phyloP scores from a whole-genome alignment of 1,139 yeast species.

The Yamadazyma dendronema region DNA sequence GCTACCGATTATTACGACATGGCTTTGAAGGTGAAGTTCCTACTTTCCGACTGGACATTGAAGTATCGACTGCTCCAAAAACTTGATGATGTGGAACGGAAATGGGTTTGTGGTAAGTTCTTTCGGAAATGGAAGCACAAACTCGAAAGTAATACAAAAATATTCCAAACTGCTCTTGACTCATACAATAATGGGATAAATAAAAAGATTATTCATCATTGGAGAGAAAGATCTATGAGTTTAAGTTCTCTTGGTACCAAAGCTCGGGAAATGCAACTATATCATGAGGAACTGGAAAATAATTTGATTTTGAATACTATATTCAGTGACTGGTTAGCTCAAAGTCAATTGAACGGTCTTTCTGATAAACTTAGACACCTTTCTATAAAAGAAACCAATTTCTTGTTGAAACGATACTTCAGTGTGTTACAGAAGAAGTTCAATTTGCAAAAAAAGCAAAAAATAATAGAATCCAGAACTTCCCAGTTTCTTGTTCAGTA shows the following conservation, averaged over 20 bases:
- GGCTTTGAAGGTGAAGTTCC: slow-evolving; percentile 8
- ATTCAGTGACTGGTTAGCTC: background rate
- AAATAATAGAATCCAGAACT: slow-evolving; percentile 3
- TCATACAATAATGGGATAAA: too few species aligned
- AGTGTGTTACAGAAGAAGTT: slow-evolving; percentile 3
- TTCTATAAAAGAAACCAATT: slow-evolving; percentile 5
- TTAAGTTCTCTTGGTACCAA: too few species aligned
- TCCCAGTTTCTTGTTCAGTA: slow-evolving; percentile 2
- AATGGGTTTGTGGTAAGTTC: background rate
- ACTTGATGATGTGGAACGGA: background rate
- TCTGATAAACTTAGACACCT: slow-evolving; percentile 10
- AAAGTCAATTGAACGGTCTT: slow-evolving; percentile 3
- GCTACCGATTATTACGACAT: slow-evolving; percentile 13
- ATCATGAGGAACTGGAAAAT: too few species aligned
- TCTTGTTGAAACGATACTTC: slow-evolving; percentile 7
- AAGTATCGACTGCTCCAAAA: slow-evolving; percentile 1
- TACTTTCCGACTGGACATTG: slow-evolving; percentile 12
- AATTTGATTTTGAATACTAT: background rate
- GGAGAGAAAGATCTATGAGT: too few species aligned
- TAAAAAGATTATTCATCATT: too few species aligned
- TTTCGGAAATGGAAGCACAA: background rate
- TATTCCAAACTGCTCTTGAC: too few species aligned
- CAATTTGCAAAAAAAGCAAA: slow-evolving; percentile 2
- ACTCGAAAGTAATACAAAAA: too few species aligned
- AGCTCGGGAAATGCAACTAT: too few species aligned